phyloP scores from a whole-genome alignment of 225 moss, liverwort and hornwort genomes.

The Pleurozium schreberi region DNA sequence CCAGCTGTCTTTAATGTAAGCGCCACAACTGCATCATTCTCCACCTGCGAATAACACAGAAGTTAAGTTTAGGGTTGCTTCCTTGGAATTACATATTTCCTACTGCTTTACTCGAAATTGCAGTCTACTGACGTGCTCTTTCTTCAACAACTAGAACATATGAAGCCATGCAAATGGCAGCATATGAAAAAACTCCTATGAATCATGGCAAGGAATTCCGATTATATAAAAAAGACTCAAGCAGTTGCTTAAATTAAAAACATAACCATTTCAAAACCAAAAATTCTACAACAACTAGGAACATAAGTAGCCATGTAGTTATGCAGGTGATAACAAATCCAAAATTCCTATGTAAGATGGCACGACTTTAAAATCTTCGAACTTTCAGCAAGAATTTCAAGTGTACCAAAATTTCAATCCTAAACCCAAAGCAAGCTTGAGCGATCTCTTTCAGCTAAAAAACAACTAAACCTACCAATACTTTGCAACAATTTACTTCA shows the following conservation, averaged over 20 bases:
- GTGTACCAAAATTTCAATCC: background rate
- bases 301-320: background rate
- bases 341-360: background rate
- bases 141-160: background rate
- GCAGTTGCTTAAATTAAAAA: background rate
- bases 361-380: background rate
- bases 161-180: background rate
- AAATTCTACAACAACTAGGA: background rate
- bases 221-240: background rate
- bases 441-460: background rate
- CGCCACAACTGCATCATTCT: conserved; percentile 58
- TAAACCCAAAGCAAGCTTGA: background rate
- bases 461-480: background rate
- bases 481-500: background rate
- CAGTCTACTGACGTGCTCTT: background rate
- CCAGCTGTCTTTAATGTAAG: conserved; percentile 41
- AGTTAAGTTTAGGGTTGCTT: background rate
- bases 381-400: background rate
- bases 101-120: background rate
- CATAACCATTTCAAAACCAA: background rate
- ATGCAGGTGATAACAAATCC: background rate
- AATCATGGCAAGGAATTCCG: background rate
- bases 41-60: conserved; percentile 27
- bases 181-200: background rate
- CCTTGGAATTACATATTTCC: background rate